Conservation (phyloP, 2,329 filamentous ascomycete genomes). For the Nannizzia gypsea region DNA sequence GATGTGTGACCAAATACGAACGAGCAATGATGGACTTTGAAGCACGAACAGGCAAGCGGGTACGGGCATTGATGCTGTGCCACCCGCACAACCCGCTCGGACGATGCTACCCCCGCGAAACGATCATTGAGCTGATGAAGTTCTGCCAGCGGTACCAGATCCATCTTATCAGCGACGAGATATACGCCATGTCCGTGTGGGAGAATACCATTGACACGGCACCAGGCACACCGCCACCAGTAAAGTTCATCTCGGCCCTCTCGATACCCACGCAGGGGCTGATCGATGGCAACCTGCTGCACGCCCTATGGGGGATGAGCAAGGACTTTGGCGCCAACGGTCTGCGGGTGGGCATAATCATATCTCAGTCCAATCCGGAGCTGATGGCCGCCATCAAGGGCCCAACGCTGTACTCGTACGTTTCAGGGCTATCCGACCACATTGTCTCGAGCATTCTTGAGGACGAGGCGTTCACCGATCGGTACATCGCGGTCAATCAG, state of each 20-base stretch:
- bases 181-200: constrained; percentile 36
- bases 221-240: constrained; percentile 19
- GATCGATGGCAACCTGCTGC: constrained; percentile 41
- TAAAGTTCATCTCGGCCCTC: constrained; percentile 38
- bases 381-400: constrained; percentile 31
- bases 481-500: constrained; percentile 37
- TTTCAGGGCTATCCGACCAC: constrained; percentile 36
- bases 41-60: constrained; percentile 20
- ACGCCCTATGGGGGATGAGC: constrained; percentile 39
- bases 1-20: constrained; percentile 28
- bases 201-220: constrained; percentile 39
- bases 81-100: constrained; percentile 39
- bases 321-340: constrained; percentile 49
- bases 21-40: constrained; percentile 24
- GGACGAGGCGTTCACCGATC: constrained; percentile 34
- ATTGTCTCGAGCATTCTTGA: constrained; percentile 33
- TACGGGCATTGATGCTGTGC: constrained; percentile 33
- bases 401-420: constrained; percentile 37
- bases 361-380: constrained; percentile 21
- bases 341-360: constrained; percentile 36
- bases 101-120: constrained; percentile 35
- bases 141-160: constrained; percentile 41
- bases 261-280: constrained; percentile 33
- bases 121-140: constrained; percentile 34
- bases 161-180: constrained; percentile 48